phyloP scores from a whole-genome alignment of 2,329 filamentous ascomycete species.

The Colletotrichum plurivorum region DNA sequence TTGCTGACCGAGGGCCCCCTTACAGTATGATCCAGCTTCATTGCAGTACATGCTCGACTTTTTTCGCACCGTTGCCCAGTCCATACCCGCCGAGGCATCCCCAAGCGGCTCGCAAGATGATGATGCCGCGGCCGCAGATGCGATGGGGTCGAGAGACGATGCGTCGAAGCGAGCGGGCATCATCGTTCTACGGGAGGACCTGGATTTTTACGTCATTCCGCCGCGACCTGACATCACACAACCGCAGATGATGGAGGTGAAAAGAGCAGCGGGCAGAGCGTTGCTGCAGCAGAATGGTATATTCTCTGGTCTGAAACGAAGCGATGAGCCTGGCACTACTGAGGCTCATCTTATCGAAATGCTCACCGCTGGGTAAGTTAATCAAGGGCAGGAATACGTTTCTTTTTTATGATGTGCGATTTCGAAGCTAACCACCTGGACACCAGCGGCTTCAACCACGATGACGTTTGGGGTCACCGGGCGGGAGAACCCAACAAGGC shows the following conservation, averaged over 20 bases:
- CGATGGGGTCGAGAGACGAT: conserved; percentile 78
- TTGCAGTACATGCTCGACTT: conserved; percentile 99
- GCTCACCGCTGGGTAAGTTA: conserved; percentile 94
- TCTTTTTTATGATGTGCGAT: conserved; percentile 5
- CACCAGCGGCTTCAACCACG: conserved; percentile 91
- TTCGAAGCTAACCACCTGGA: conserved; percentile 28
- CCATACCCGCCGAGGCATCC: conserved; percentile 85
- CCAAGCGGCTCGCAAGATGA: conserved; percentile 75
- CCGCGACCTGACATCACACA: conserved; percentile 87
- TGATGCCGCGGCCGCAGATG: conserved; percentile 77
- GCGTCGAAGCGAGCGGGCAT: conserved; percentile 95
- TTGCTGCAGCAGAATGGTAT: conserved; percentile 92
- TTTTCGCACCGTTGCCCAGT: conserved; percentile 95
- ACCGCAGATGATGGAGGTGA: conserved; percentile 94
- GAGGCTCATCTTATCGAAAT: conserved; percentile 99
- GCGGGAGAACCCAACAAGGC: conserved; percentile 99
- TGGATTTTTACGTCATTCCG: conserved; percentile 98
- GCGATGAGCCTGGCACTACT: conserved; percentile 95
- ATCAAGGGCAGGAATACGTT: background rate
- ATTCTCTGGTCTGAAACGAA: conserved; percentile 94
- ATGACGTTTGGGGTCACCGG: conserved; percentile 95
- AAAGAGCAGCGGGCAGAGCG: conserved; percentile 90
- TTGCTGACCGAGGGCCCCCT: conserved; percentile 42
- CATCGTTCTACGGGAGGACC: conserved; percentile 94
- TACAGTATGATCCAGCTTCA: conserved; percentile 93